A percentile compares a stretch with the other conserved stretches of the same genome.
Evolutionary conservation across 345 rosid genomes (phyloP).

Genomic region (Ailanthus altissimus): DNA sequence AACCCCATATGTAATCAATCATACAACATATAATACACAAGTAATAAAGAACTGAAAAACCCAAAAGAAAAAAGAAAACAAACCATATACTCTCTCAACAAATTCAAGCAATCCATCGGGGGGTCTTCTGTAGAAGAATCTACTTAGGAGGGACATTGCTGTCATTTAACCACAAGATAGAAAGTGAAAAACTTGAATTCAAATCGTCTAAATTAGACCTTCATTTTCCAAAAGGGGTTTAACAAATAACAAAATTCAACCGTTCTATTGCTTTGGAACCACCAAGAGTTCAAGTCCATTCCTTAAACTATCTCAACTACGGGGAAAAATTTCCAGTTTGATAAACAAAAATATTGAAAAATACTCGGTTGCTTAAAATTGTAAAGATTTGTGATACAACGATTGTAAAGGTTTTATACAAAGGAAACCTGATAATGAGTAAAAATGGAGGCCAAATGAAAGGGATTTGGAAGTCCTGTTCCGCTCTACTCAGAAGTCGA

Average conservation of each 20-base stretch:
- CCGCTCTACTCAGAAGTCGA: background rate
- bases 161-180: conserved; percentile 25
- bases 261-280: no score
- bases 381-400: no score
- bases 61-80: conserved; percentile 11
- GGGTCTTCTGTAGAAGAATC: conserved; percentile 89
- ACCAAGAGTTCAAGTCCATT: no score
- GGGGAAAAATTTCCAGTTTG: no score
- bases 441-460: background rate
- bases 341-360: background rate
- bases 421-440: background rate
- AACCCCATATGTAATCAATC: background rate
- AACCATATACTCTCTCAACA: conserved; percentile 96
- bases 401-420: background rate
- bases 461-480: background rate
- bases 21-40: background rate
- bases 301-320: no score
- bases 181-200: no score
- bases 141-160: conserved; percentile 80
- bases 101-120: conserved; percentile 97
- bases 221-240: no score
- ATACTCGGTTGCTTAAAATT: background rate
- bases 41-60: background rate
- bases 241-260: no score
- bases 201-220: background rate